Evolutionary conservation across 2,329 filamentous ascomycete species (phyloP).

Genomic region (Trichoderma aggressivum): DNA sequence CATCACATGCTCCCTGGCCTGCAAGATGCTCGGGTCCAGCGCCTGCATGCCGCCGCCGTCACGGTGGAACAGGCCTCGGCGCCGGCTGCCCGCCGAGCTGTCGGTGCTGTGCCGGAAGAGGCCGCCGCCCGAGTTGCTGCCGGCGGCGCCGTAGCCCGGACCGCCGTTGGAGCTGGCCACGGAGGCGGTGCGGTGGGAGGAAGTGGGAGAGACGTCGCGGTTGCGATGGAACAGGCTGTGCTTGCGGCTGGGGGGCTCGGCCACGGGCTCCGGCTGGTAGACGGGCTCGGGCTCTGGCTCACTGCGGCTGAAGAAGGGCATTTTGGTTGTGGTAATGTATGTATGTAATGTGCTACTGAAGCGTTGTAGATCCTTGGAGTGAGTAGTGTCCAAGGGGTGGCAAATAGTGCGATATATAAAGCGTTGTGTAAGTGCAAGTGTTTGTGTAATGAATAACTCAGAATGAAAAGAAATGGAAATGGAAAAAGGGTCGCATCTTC

Average conservation of each 20-base stretch:
- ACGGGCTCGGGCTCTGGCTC: slow-evolving; percentile 33
- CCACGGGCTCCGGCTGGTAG: slow-evolving; percentile 28
- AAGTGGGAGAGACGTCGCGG: slow-evolving; percentile 27
- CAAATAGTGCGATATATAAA: not conserved
- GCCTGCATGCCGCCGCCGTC: slow-evolving; percentile 38
- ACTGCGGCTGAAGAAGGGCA: slow-evolving; percentile 34
- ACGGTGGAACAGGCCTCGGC: slow-evolving; percentile 38
- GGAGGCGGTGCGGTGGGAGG: slow-evolving; percentile 13
- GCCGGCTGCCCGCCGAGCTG: not conserved
- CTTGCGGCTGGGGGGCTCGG: slow-evolving; percentile 19
- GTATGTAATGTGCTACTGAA: not conserved
- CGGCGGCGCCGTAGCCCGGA: slow-evolving; percentile 6
- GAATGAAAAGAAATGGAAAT: not conserved
- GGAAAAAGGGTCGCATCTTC: not conserved
- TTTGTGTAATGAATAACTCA: not conserved
- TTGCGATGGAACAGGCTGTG: slow-evolving; percentile 32
- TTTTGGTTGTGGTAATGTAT: slow-evolving; percentile 15
- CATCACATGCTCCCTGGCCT: slow-evolving; percentile 60
- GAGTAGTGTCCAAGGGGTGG: not conserved
- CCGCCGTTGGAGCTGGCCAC: slow-evolving; percentile 1
- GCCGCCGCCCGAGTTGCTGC: slow-evolving; percentile 7
- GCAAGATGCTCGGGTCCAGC: slow-evolving; percentile 60
- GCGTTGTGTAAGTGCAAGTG: not conserved
- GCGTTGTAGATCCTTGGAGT: not conserved
- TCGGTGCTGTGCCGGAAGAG: slow-evolving; percentile 21